Conservation (phyloP, 768 basidiomycete species). For the Lactarius sanguifluus region DNA sequence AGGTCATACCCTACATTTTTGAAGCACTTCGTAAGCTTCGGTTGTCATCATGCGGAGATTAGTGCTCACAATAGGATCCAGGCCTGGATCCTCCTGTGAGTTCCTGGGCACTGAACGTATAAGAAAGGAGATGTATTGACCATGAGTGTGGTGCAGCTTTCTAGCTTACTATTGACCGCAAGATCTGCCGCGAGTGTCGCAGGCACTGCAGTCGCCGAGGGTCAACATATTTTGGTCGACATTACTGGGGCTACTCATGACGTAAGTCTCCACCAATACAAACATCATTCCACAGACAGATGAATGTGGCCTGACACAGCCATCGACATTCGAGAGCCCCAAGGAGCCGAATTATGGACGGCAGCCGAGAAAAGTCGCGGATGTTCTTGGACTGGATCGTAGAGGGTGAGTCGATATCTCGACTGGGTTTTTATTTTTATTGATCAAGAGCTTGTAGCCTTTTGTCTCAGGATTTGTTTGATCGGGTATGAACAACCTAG, state of each 20-base stretch:
- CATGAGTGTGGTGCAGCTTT: slow-evolving; percentile 16
- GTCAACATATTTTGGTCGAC: slow-evolving; percentile 29
- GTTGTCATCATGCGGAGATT: not conserved
- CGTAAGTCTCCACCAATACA: slow-evolving; percentile 11
- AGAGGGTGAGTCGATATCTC: slow-evolving; percentile 17
- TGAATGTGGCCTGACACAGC: slow-evolving; percentile 2
- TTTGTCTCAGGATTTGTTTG: slow-evolving; percentile 19
- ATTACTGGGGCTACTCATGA: slow-evolving; percentile 30
- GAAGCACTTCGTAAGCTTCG: slow-evolving; percentile 28
- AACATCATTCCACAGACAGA: not conserved
- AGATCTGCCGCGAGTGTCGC: slow-evolving; percentile 4
- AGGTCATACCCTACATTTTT: slow-evolving; percentile 24
- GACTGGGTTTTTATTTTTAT: not conserved
- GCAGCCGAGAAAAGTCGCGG: not conserved
- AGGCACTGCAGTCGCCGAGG: slow-evolving; percentile 24
- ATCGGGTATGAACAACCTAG: slow-evolving; percentile 12
- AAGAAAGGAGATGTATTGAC: not conserved
- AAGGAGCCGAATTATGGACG: slow-evolving; percentile 2
- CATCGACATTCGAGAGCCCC: not conserved
- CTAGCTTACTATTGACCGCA: slow-evolving; percentile 19
- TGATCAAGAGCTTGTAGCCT: slow-evolving; percentile 17
- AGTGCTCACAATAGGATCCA: slow-evolving; percentile 15
- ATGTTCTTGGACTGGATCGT: slow-evolving; percentile 25
- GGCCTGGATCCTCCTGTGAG: slow-evolving; percentile 30
- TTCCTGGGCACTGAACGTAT: not conserved